These are phyloP conservation scores for Pyrenochaeta sp. DNA, from an alignment of 2,329 filamentous ascomycete species.

Conservation along the genomic window DNA sequence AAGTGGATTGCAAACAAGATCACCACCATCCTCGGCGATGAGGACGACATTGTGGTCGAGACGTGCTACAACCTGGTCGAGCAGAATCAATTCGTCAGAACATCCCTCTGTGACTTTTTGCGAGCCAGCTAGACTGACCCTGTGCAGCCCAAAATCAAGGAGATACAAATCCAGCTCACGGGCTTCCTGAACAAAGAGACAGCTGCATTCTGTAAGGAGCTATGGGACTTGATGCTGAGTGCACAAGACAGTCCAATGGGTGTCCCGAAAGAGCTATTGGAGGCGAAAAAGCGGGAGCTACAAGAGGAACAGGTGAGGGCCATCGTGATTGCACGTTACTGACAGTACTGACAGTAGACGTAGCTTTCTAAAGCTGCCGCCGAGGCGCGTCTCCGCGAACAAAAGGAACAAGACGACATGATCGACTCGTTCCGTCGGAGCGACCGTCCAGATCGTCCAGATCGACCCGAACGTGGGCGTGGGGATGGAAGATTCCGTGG, in stretches of 20 bases:
- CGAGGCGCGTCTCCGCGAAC: conserved; percentile 74
- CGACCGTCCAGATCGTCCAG: conserved; percentile 59
- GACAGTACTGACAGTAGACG: conserved; percentile 49
- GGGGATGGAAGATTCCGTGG: conserved; percentile 53
- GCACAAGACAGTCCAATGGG: conserved; percentile 88
- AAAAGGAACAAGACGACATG: conserved; percentile 69
- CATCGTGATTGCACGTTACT: neutral
- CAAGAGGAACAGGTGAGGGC: conserved; percentile 86
- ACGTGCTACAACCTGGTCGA: conserved; percentile 77
- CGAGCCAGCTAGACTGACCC: conserved; percentile 18
- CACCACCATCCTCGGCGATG: conserved; percentile 84
- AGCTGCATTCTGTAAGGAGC: conserved; percentile 85
- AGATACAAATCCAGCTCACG: conserved; percentile 90
- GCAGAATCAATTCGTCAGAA: conserved; percentile 75
- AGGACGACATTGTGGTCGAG: conserved; percentile 96
- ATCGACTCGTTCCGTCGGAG: conserved; percentile 72
- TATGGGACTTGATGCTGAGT: conserved; percentile 92
- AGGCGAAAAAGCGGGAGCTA: conserved; percentile 94
- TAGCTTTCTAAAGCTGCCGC: conserved; percentile 85
- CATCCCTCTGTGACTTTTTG: neutral
- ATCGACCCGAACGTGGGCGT: conserved; percentile 54
- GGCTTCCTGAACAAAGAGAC: conserved; percentile 96
- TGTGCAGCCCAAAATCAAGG: conserved; percentile 89
- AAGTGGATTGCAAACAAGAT: conserved; percentile 96
- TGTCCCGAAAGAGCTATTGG: conserved; percentile 91